A percentile compares a stretch with the other conserved stretches of the same genome.
Conservation (phyloP, 768 basidiomycete species). For the Kwoniella shandongensis region DNA sequence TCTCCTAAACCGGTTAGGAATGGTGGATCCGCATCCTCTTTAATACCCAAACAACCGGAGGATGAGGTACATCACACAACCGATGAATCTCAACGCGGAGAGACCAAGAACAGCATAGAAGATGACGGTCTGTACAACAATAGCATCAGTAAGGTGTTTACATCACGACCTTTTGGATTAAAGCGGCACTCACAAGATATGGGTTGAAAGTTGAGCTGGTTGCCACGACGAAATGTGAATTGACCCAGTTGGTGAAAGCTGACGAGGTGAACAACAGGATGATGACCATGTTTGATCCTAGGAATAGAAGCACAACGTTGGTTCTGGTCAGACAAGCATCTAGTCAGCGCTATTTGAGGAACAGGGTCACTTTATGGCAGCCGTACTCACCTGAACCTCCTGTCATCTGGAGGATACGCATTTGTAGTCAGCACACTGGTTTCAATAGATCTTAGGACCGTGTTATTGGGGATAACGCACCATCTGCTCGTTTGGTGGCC, state of each 20-base stretch:
- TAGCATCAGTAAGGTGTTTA: too few relatives aligned
- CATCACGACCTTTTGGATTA: too few relatives aligned
- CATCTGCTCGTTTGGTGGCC: constrained; percentile 81
- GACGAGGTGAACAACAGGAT: constrained; percentile 60
- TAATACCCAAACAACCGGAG: constrained; percentile 56
- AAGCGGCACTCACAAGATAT: constrained; percentile 57
- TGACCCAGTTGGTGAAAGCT: constrained; percentile 73
- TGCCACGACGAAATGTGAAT: constrained; percentile 59
- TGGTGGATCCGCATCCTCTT: neutral
- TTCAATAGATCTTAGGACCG: neutral
- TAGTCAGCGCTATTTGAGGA: neutral
- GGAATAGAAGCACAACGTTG: constrained; percentile 48
- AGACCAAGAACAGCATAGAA: constrained; percentile 74
- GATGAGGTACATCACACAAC: constrained; percentile 74
- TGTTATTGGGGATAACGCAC: constrained; percentile 14
- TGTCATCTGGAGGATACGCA: constrained; percentile 42
- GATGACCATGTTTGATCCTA: constrained; percentile 72
- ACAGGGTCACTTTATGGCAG: neutral
- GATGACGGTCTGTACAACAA: constrained; percentile 62
- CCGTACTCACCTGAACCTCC: constrained; percentile 41
- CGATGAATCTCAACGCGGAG: constrained; percentile 75
- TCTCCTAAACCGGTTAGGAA: too few relatives aligned
- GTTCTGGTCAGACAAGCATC: constrained; percentile 21
- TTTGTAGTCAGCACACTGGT: neutral
- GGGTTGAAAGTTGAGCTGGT: constrained; percentile 72